These are phyloP conservation scores for Sporothrix curviconia DNA, from an alignment of 2,329 filamentous ascomycete genomes.

Conservation along the genomic window DNA sequence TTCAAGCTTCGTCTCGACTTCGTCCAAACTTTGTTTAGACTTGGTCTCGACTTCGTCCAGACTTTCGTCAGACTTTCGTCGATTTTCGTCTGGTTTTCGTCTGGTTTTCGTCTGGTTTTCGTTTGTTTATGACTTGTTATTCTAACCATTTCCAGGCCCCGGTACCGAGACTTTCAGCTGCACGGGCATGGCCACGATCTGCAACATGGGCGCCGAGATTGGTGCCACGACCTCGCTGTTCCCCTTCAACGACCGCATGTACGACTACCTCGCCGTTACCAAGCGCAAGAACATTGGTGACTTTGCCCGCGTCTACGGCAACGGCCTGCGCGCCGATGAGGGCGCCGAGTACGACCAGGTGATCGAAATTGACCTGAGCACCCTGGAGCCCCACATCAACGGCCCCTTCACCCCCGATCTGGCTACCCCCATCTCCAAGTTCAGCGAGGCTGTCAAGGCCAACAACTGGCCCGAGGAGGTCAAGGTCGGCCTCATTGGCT, in stretches of 20 bases:
- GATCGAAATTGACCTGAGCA: constrained; percentile 90
- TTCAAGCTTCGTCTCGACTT: too few species aligned
- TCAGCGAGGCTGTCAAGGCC: constrained; percentile 85
- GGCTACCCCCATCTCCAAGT: constrained; percentile 95
- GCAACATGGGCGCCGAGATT: constrained; percentile 65
- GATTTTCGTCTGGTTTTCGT: neutral
- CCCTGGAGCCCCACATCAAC: constrained; percentile 97
- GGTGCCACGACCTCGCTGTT: constrained; percentile 89
- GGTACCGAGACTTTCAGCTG: constrained; percentile 68
- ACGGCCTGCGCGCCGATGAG: constrained; percentile 80
- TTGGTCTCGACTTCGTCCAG: too few species aligned
- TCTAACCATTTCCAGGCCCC: constrained; percentile 35
- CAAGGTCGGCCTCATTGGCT: constrained; percentile 94
- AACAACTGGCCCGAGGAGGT: constrained; percentile 96
- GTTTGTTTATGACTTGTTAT: neutral
- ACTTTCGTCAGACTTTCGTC: too few species aligned
- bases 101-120: neutral
- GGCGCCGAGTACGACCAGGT: constrained; percentile 92
- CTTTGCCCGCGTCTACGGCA: constrained; percentile 75
- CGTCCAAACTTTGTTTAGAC: too few species aligned
- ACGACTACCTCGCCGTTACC: constrained; percentile 88
- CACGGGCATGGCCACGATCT: constrained; percentile 83
- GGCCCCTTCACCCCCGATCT: constrained; percentile 98
- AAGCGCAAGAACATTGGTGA: constrained; percentile 88
- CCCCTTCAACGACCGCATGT: constrained; percentile 97